Percentiles rank a stretch among this genome's conserved stretches.
Conservation (phyloP, 306 rosid species). For the Cucumis sativus region DNA sequence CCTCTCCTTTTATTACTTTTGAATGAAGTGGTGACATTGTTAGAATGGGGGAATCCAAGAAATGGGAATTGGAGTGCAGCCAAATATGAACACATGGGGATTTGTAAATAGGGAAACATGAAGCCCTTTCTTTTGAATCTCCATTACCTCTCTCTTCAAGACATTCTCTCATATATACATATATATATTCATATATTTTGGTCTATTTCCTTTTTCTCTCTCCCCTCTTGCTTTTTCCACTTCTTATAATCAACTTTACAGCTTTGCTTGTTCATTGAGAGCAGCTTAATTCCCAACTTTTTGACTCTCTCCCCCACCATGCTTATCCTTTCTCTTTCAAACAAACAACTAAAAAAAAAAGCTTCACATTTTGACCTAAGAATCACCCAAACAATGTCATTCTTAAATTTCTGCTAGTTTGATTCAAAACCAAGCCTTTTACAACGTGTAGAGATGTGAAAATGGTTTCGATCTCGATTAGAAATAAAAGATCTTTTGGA, state of each 20-base stretch:
- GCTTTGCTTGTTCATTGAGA: conserved; percentile 9
- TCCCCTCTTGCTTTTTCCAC: conserved; percentile 1
- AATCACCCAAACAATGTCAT: neutral
- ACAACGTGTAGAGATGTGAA: neutral
- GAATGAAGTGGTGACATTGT: neutral
- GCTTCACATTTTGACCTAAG: no score
- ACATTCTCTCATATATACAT: neutral
- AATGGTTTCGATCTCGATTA: neutral
- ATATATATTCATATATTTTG: neutral
- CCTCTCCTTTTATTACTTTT: neutral
- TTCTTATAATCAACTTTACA: conserved; percentile 7
- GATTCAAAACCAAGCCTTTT: neutral
- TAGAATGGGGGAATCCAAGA: conserved; percentile 3
- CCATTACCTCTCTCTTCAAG: neutral
- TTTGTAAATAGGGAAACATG: conserved; percentile 6
- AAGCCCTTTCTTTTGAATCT: neutral
- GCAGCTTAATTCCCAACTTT: conserved; percentile 5
- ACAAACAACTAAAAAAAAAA: neutral
- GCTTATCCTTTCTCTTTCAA: neutral
- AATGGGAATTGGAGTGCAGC: neutral
- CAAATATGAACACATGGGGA: conserved; percentile 7
- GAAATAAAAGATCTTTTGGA: neutral
- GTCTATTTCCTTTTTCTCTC: neutral
- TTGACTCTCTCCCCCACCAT: neutral
- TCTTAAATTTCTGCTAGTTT: neutral